phyloP scores from a whole-genome alignment of 495 filamentous ascomycete genomes.

The Xylaria flabelliformis region DNA sequence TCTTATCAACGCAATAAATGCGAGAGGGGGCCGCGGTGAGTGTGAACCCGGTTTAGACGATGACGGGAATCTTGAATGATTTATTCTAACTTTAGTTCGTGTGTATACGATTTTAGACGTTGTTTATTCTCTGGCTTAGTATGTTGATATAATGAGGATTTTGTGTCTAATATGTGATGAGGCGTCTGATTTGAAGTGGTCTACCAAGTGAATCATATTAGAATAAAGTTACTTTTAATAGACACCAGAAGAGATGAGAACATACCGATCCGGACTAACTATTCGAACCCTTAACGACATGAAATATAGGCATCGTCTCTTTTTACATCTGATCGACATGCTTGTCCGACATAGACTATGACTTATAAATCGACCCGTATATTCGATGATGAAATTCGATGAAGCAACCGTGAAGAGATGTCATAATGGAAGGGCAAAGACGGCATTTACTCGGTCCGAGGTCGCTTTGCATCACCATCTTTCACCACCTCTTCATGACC shows the following conservation, averaged over 20 bases:
- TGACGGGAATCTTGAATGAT: not conserved
- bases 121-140: slow-evolving; percentile 17
- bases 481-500: slow-evolving; percentile 37
- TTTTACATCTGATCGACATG: not conserved
- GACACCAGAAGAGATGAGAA: not conserved
- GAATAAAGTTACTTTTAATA: not conserved
- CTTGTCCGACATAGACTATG: not conserved
- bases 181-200: not conserved
- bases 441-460: slow-evolving; percentile 43
- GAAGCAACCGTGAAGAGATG: not conserved
- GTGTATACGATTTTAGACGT: slow-evolving; percentile 24
- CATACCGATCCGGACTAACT: slow-evolving; percentile 7
- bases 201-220: slow-evolving; percentile 17
- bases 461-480: slow-evolving; percentile 48
- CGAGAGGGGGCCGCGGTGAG: slow-evolving; percentile 30
- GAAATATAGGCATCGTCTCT: not conserved
- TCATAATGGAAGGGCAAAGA: not conserved
- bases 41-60: slow-evolving; percentile 35
- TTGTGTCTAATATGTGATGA: not conserved
- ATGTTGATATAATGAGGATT: not conserved
- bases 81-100: slow-evolving; percentile 19
- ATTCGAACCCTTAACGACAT: not conserved
- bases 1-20: slow-evolving; percentile 22
- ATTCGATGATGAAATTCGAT: not conserved
- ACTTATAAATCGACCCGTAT: slow-evolving; percentile 3